Evolutionary conservation across 768 basidiomycete genomes (phyloP), one percentile per base, ranked within the genome.

Genomic region (Rhodosporidiobolus sp.): DNA sequence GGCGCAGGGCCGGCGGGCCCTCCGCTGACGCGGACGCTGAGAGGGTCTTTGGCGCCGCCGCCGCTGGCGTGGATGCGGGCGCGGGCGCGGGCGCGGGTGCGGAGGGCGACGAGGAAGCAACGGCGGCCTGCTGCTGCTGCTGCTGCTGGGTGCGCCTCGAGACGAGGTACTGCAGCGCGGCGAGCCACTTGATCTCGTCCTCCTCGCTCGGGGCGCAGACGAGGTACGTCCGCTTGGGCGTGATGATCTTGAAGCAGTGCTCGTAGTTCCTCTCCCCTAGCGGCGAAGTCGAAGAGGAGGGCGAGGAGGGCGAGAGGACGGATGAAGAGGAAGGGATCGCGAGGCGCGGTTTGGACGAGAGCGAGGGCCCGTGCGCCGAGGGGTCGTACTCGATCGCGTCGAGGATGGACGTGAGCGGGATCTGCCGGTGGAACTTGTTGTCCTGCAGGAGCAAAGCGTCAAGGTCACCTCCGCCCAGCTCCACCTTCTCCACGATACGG

Each of bases 161-260:
- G 73, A 98, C 89, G 79, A 99, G 85, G 71, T 93, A 93, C 62
- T 93, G 88, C 50, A 98, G 87, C 17, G 95, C 93, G 62, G 94
- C 93, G 58, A 99, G 84, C 96, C 96, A 99, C 81, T 90, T 91
- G 81, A 98, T 94, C 83, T 98, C 96, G 77, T 98, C 95, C 77
- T 97, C 96, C 81, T 99, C 96, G 69, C 86, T 89, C 24, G 96
- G 95, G 12, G 96, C 96, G 78, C 94, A 96, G 34, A 98, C 84
- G 64, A 95, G 81, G 69, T 93, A 83, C 26, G 91, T 90, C 71
- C 92, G 87, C 81, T 95, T 94, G 65, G 95, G 94, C 49, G 94
- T 96, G 76, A 98, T 89, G 66, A 98, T 89, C 83, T 96, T 94
- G 87, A 99, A 98, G 63, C 91, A 91, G 79, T 85, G 80, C 45